Evolutionary conservation across 352 stramenopile species (phyloP).

Genomic region (Pythium insidiosum): DNA sequence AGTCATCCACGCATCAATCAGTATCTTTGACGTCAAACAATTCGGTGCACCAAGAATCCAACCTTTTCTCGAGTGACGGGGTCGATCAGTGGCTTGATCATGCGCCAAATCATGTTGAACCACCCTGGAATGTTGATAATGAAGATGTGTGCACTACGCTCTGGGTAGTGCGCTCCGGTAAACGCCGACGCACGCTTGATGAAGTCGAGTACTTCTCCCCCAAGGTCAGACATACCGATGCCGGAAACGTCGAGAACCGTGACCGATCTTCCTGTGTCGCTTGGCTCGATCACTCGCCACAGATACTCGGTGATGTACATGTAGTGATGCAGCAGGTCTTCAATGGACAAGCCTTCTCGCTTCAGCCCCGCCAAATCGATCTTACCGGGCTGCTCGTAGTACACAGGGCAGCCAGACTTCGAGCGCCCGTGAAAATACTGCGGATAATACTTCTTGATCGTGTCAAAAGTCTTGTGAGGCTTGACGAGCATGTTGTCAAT

Average conservation of each 20-base stretch:
- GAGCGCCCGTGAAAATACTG: constrained; percentile 87
- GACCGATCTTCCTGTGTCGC: constrained; percentile 61
- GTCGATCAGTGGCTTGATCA: constrained; percentile 91
- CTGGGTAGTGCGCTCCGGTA: constrained; percentile 90
- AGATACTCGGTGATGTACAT: constrained; percentile 91
- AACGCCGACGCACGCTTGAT: constrained; percentile 82
- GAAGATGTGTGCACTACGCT: constrained; percentile 91
- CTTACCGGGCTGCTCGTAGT: constrained; percentile 82
- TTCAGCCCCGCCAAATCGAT: constrained; percentile 84
- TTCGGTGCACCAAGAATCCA: background rate
- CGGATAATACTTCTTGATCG: constrained; percentile 90
- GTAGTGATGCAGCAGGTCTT: constrained; percentile 85
- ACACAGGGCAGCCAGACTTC: constrained; percentile 65
- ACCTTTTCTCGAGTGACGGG: constrained; percentile 94
- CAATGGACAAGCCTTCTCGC: constrained; percentile 79
- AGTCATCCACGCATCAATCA: background rate
- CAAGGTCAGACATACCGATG: constrained; percentile 85
- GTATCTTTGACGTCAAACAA: too few species aligned
- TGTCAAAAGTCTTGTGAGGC: constrained; percentile 72
- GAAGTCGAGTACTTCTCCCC: constrained; percentile 83
- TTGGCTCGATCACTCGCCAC: constrained; percentile 77
- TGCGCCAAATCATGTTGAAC: constrained; percentile 92
- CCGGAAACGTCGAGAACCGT: constrained; percentile 81
- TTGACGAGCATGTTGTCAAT: constrained; percentile 85
- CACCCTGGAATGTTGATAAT: constrained; percentile 94